Conservation (phyloP, 305 asterid genomes). For the Stenogyne calaminthoides region DNA sequence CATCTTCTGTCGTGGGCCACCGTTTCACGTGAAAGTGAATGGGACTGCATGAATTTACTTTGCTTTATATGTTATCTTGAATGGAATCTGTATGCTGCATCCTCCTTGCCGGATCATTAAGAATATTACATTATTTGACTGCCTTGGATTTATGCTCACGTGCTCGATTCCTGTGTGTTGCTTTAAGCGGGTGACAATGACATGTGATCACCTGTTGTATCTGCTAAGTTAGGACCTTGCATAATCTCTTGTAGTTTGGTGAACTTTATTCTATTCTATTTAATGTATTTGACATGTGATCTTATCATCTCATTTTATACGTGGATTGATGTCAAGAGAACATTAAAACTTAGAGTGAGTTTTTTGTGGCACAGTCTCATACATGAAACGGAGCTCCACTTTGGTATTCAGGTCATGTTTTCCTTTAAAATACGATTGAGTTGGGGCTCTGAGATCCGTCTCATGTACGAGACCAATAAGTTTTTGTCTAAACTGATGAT, state of each 20-base stretch:
- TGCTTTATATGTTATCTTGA: not conserved
- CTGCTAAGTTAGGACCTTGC: slow-evolving; percentile 10
- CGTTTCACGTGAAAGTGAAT: slow-evolving; percentile 79
- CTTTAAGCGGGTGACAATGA: slow-evolving; percentile 11
- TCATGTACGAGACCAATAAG: too few relatives aligned
- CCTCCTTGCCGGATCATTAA: slow-evolving; percentile 17
- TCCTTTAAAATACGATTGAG: too few relatives aligned
- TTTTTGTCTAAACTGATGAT: not conserved
- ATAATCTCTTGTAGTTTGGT: slow-evolving; percentile 8
- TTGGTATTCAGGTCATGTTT: too few relatives aligned
- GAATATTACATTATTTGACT: slow-evolving; percentile 3
- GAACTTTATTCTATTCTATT: not conserved
- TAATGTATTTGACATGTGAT: not conserved
- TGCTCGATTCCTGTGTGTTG: slow-evolving; percentile 3
- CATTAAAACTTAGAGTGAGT: not conserved
- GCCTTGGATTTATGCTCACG: slow-evolving; percentile 1
- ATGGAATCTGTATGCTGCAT: slow-evolving; percentile 9
- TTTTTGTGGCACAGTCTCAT: too few relatives aligned
- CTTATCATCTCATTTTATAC: not conserved
- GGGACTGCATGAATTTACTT: slow-evolving; percentile 58
- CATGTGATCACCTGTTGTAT: not conserved
- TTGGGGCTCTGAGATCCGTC: too few relatives aligned
- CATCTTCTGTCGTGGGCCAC: slow-evolving; percentile 94
- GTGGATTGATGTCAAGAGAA: not conserved
- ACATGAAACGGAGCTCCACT: too few relatives aligned